phyloP scores from a whole-genome alignment of 768 basidiomycete species.

The Pleurotus tuber-regium region DNA sequence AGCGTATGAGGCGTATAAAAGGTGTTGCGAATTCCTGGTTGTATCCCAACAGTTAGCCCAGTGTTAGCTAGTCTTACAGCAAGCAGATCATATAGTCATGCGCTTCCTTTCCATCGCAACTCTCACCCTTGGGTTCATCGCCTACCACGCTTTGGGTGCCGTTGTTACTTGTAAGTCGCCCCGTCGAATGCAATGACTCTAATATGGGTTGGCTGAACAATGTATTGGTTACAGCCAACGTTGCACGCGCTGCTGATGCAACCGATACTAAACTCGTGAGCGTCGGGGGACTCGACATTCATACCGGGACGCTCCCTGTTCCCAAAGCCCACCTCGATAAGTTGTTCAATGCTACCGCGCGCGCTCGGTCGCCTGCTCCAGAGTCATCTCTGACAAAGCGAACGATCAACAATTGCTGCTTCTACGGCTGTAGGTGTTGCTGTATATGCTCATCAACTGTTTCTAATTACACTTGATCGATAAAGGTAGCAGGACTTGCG shows the following conservation, averaged over 20 bases:
- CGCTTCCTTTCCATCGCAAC: background rate
- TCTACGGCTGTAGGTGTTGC: constrained; percentile 6
- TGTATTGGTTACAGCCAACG: background rate
- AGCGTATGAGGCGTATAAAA: too few relatives aligned
- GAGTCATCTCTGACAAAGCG: constrained; percentile 9
- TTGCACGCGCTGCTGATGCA: background rate
- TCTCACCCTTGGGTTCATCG: background rate
- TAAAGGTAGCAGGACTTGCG: constrained; percentile 8
- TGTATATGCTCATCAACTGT: background rate
- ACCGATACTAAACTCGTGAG: background rate
- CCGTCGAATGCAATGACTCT: background rate
- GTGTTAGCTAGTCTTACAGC: too few relatives aligned
- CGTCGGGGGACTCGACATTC: constrained; percentile 5
- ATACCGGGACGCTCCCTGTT: constrained; percentile 2
- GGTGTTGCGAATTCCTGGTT: too few relatives aligned
- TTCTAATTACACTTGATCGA: background rate
- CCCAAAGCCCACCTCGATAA: background rate
- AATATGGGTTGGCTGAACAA: background rate
- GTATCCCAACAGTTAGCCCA: too few relatives aligned
- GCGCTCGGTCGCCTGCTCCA: background rate
- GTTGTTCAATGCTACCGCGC: background rate
- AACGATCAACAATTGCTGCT: constrained; percentile 7
- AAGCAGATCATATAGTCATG: too few relatives aligned
- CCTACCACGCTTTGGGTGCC: background rate
- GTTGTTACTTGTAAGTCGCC: background rate